Percentiles rank a stretch among this genome's conserved stretches.
These are phyloP conservation scores for Trichoderma afroharzianum DNA, from an alignment of 2,329 filamentous ascomycete genomes.

Conservation along the genomic window DNA sequence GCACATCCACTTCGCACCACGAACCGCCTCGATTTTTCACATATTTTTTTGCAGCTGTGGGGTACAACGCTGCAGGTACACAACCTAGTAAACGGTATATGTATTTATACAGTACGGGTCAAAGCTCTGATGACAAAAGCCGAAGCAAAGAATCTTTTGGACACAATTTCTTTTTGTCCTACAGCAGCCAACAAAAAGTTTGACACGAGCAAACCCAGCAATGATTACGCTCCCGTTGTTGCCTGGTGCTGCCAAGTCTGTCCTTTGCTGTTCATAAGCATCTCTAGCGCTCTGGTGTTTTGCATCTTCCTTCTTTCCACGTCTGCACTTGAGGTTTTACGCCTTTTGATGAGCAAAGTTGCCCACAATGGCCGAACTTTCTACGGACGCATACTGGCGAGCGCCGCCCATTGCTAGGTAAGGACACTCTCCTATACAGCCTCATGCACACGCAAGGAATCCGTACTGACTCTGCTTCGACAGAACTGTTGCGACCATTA, in stretches of 20 bases:
- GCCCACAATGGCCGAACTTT: slow-evolving; percentile 32
- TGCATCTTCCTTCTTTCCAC: not conserved
- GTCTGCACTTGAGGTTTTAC: not conserved
- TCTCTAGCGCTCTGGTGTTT: slow-evolving; percentile 17
- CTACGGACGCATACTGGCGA: slow-evolving; percentile 37
- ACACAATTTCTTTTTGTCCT: slow-evolving; percentile 19
- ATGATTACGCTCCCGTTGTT: slow-evolving; percentile 31
- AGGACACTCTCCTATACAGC: slow-evolving; percentile 17
- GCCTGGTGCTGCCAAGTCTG: slow-evolving; percentile 25
- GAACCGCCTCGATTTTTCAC: not conserved
- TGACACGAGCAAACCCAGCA: slow-evolving; percentile 33
- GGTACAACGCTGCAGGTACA: slow-evolving; percentile 7
- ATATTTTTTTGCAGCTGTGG: slow-evolving; percentile 1
- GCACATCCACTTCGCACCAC: not conserved
- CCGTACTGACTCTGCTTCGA: slow-evolving; percentile 23
- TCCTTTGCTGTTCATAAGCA: slow-evolving; percentile 19
- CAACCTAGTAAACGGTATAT: slow-evolving; percentile 1
- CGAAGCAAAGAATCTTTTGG: not conserved
- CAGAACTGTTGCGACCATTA: slow-evolving; percentile 64
- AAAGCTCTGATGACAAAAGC: slow-evolving; percentile 17
- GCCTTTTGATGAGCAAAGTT: slow-evolving; percentile 29
- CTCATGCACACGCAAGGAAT: not conserved
- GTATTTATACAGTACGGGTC: not conserved
- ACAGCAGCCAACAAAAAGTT: slow-evolving; percentile 26
- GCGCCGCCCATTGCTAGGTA: slow-evolving; percentile 42